A percentile compares a stretch with the other conserved stretches of the same genome.
These are phyloP conservation scores for Solanum etuberosum DNA, from an alignment of 257 asterid species.

Conservation along the genomic window DNA sequence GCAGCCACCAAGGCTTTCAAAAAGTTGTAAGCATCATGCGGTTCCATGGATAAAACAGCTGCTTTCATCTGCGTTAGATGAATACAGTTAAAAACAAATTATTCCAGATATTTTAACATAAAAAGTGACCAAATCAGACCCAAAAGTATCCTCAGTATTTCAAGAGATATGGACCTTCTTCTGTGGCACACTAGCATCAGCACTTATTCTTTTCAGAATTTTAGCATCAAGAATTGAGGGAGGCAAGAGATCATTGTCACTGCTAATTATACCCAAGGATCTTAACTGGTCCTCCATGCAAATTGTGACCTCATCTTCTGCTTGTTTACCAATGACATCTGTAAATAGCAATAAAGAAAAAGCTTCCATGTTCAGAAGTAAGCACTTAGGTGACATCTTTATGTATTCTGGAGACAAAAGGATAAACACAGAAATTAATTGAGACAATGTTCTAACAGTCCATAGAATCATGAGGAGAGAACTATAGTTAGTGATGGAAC, in stretches of 20 bases:
- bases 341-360: background rate
- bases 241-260: slow-evolving; percentile 17
- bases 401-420: background rate
- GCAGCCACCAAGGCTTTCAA: slow-evolving; percentile 47
- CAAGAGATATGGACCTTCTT: slow-evolving; percentile 42
- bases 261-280: slow-evolving; percentile 55
- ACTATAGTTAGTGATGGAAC: background rate
- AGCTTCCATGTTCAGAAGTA: background rate
- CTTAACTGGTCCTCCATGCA: slow-evolving; percentile 79
- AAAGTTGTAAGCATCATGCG: slow-evolving; percentile 46
- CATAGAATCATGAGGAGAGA: background rate
- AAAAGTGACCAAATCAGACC: background rate
- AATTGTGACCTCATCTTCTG: slow-evolving; percentile 33
- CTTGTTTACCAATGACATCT: slow-evolving; percentile 26
- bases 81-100: background rate
- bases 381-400: background rate
- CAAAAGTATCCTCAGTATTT: background rate
- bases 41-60: slow-evolving; percentile 42
- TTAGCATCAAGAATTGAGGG: slow-evolving; percentile 27
- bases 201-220: slow-evolving; percentile 44
- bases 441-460: background rate
- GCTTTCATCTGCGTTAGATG: slow-evolving; percentile 42
- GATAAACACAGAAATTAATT: background rate
- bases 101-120: background rate
- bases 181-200: slow-evolving; percentile 37